phyloP scores from a whole-genome alignment of 2,329 filamentous ascomycete genomes.

The Pseudonectria foliicola region DNA sequence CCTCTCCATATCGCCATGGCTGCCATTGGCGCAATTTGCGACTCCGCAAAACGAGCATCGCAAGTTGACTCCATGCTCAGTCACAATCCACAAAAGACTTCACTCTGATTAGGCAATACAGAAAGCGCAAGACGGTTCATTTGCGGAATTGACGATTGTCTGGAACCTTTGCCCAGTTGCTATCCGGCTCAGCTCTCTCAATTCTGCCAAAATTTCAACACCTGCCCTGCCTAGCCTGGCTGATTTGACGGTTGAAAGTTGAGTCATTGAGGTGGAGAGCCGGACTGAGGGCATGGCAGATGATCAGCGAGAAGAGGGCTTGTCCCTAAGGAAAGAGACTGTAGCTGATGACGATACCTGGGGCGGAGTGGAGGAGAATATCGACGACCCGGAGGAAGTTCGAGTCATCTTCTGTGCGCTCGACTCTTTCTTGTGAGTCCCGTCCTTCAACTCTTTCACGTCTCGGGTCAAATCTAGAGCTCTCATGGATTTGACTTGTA shows the following conservation, averaged over 20 bases:
- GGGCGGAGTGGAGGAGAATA: conserved; percentile 56
- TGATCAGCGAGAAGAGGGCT: conserved; percentile 12
- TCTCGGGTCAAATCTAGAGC: too few relatives aligned
- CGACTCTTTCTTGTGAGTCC: conserved; percentile 63
- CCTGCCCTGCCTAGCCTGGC: too few relatives aligned
- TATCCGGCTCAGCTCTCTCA: too few relatives aligned
- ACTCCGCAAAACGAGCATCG: conserved; percentile 4
- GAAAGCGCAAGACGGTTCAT: too few relatives aligned
- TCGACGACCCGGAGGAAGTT: conserved; percentile 72
- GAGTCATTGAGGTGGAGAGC: neutral
- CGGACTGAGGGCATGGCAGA: conserved; percentile 1
- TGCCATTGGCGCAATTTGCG: conserved; percentile 5
- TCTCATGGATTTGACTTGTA: conserved; percentile 3
- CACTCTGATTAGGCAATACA: too few relatives aligned
- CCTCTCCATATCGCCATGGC: neutral
- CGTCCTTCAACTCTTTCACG: too few relatives aligned
- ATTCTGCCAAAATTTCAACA: too few relatives aligned
- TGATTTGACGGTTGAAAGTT: too few relatives aligned
- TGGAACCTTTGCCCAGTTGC: too few relatives aligned
- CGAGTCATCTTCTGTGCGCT: conserved; percentile 73
- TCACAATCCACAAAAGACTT: conserved; percentile 3
- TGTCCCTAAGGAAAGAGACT: conserved; percentile 7
- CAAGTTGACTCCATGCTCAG: too few relatives aligned
- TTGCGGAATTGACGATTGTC: too few relatives aligned
- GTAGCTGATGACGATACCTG: conserved; percentile 38